Conservation (phyloP, 2,329 filamentous ascomycete species). For the Verticillium dahliae region DNA sequence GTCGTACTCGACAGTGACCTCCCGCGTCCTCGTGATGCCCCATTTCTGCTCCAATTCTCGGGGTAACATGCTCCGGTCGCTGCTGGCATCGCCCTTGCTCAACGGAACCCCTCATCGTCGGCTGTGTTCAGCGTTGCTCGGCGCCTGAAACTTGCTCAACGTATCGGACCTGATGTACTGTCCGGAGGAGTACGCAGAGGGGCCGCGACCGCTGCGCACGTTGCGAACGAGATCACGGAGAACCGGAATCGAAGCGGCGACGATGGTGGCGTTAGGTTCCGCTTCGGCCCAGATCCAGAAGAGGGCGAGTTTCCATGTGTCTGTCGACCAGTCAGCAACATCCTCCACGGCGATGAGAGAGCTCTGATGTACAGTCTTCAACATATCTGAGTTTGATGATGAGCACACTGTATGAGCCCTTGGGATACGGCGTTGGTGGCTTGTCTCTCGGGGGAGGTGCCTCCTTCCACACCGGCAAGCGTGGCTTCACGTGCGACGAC, state of each 20-base stretch:
- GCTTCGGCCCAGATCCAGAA: conserved; percentile 2
- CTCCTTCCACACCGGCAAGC: conserved; percentile 10
- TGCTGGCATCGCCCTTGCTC: conserved; percentile 3
- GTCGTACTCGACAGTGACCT: conserved; percentile 10
- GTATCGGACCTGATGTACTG: neutral
- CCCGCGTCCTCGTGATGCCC: conserved; percentile 10
- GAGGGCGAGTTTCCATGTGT: neutral
- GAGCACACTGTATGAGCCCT: conserved; percentile 6
- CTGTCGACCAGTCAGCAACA: neutral
- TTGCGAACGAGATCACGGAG: conserved; percentile 16
- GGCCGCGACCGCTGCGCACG: neutral
- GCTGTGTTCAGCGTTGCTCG: neutral
- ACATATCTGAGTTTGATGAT: conserved; percentile 1
- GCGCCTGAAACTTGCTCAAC: neutral
- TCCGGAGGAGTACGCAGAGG: neutral
- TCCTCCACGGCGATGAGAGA: neutral
- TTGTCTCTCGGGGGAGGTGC: conserved; percentile 20
- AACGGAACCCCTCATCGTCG: neutral
- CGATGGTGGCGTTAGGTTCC: conserved; percentile 1
- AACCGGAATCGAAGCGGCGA: conserved; percentile 14
- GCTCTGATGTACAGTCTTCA: conserved; percentile 1
- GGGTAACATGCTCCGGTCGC: conserved; percentile 10
- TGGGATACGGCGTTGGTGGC: conserved; percentile 18
- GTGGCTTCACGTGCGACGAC: conserved; percentile 32
- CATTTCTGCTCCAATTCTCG: neutral